Base-by-base conservation (phyloP, 306 rosid species). In the Inga oerstediana region DNA sequence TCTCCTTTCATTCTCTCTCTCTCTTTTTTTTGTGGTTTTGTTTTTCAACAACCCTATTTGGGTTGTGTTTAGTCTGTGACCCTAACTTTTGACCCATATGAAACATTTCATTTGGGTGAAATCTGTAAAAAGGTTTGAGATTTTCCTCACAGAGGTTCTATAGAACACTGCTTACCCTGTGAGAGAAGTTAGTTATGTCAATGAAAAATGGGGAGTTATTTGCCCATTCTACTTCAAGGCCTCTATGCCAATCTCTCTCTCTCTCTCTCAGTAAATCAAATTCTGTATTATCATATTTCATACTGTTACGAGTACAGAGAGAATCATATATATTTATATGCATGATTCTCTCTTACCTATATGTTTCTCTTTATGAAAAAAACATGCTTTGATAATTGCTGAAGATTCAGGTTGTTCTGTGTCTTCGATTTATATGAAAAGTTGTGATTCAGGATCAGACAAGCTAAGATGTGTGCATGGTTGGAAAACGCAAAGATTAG, bases 141-240 rank as follows among this genome's bases (percentile, higher is more conserved):
- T 83, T 84, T 87, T 87, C 85, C 90, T 87, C 81, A 54, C 83
- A 48, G 88, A 78, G 92, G 88, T 83, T 66, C 77, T 61, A 34
- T 74, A 15, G 14, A 64, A 30, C 8, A 27, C 17, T 30, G 24
- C 34, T 22, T 58, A 52, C 89, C 84, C 82, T 74, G 86, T 76
- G 94, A 89, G 93, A 89, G 90, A 85, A 80, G 88, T 85, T 85
- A 70, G 70, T 76, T 48, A 77, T 90, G 86, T 86, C 73, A 91
- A 80, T 84, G 81, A 81, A 89, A 74, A 41, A 45, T 58, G 10
- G 41, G 41, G 39, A 72, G 65, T 45, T 83, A 10, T 44, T 74
- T 71, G 79, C 79, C 67, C 62, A 20, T 80, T 72, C 41, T 22
- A 7, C 86, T 54, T 73, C 37, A 3, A 7, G 51, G 52, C 43